Percentiles rank a stretch among this genome's conserved stretches.
phyloP scores from a whole-genome alignment of 2,329 filamentous ascomycete species.

The Cucurbitaria berberidis region DNA sequence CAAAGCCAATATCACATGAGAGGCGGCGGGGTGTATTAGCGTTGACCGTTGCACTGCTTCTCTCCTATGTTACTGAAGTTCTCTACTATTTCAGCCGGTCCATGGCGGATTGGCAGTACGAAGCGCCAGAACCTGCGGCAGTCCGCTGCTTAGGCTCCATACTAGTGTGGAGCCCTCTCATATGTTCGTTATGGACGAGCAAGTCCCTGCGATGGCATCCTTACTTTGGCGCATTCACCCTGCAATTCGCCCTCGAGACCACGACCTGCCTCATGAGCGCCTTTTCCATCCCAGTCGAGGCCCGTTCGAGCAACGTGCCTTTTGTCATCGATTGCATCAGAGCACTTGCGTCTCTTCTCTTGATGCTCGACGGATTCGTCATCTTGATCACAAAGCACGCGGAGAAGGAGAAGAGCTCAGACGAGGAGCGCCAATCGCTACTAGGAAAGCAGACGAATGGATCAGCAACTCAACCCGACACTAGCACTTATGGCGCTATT shows the following conservation, averaged over 20 bases:
- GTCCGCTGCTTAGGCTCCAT: slow-evolving; percentile 45
- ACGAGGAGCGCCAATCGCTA: slow-evolving; percentile 66
- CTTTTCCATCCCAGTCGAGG: slow-evolving; percentile 20
- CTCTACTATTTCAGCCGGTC: slow-evolving; percentile 43
- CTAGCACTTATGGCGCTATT: slow-evolving; percentile 43
- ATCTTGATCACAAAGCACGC: slow-evolving; percentile 35
- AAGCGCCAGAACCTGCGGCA: slow-evolving; percentile 41
- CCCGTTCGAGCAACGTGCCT: slow-evolving; percentile 25
- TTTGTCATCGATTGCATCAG: slow-evolving; percentile 33
- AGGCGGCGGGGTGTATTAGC: slow-evolving; percentile 28
- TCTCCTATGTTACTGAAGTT: slow-evolving; percentile 38
- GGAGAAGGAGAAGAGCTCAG: slow-evolving; percentile 44
- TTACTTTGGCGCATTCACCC: slow-evolving; percentile 42
- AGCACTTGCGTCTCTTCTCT: slow-evolving; percentile 27
- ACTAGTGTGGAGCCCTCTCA: slow-evolving; percentile 40
- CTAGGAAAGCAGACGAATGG: slow-evolving; percentile 54
- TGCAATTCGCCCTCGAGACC: slow-evolving; percentile 42
- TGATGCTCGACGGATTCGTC: slow-evolving; percentile 37
- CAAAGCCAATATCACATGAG: slow-evolving; percentile 29
- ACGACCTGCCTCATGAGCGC: slow-evolving; percentile 34
- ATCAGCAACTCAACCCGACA: slow-evolving; percentile 48
- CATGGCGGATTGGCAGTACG: slow-evolving; percentile 36
- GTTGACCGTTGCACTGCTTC: slow-evolving; percentile 20
- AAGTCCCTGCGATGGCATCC: slow-evolving; percentile 40
- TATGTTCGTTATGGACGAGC: slow-evolving; percentile 29